A percentile compares a stretch with the other conserved stretches of the same genome.
Evolutionary conservation across 148 eudicot species (phyloP).

Genomic region (Rhododendron kiyosumense): DNA sequence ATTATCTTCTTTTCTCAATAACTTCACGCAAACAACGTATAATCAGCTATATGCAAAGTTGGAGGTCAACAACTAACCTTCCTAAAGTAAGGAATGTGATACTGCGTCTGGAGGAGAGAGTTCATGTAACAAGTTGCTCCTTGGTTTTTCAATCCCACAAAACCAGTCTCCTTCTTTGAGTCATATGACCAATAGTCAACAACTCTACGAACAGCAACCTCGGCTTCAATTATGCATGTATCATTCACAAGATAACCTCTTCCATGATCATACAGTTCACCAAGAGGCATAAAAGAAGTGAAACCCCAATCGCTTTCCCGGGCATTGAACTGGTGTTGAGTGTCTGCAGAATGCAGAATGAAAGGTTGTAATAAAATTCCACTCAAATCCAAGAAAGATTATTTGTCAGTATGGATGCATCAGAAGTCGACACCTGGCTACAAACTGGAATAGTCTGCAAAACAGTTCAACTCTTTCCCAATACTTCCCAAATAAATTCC

Average conservation of each 20-base stretch:
- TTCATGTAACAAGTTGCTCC: slow-evolving; percentile 99
- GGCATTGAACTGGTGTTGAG: slow-evolving; percentile 87
- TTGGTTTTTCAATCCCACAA: slow-evolving; percentile 94
- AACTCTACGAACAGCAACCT: slow-evolving; percentile 79
- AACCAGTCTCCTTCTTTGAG: slow-evolving; percentile 95
- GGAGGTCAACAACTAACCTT: slow-evolving; percentile 49
- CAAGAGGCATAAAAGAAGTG: slow-evolving; percentile 92
- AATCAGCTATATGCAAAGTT: not conserved
- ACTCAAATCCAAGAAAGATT: not conserved
- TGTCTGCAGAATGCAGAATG: slow-evolving; percentile 50
- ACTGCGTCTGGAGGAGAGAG: slow-evolving; percentile 86
- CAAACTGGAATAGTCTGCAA: not conserved
- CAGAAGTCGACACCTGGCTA: not conserved
- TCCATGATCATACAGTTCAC: slow-evolving; percentile 80
- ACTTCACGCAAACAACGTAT: not conserved
- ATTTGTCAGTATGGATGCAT: not conserved
- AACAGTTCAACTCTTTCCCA: not conserved
- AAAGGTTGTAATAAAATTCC: not conserved
- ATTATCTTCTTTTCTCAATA: not conserved
- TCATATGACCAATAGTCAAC: slow-evolving; percentile 89
- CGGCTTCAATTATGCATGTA: slow-evolving; percentile 80
- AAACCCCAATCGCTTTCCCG: slow-evolving; percentile 99
- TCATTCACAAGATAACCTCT: slow-evolving; percentile 80
- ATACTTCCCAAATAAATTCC: not conserved
- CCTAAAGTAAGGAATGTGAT: slow-evolving; percentile 89